A percentile compares a stretch with the other conserved stretches of the same genome.
These are phyloP conservation scores for Acanthamoeba polyphaga DNA, from an alignment of 208 protist species.

Conservation along the genomic window DNA sequence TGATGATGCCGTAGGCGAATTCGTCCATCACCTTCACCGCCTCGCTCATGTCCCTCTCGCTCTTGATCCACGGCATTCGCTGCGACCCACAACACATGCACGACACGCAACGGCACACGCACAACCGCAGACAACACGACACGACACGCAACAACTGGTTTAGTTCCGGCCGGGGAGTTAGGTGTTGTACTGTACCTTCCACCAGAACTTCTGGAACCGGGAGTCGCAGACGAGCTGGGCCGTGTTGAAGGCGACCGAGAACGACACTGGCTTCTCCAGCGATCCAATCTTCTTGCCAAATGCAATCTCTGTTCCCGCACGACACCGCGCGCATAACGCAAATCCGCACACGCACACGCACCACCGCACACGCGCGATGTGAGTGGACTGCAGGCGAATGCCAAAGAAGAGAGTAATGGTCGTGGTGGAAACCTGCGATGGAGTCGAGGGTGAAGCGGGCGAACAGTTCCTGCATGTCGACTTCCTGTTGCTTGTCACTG, in stretches of 20 bases:
- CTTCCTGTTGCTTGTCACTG: background rate
- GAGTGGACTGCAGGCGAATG: background rate
- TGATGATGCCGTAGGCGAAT: slow-evolving; percentile 61
- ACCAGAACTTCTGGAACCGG: slow-evolving; percentile 58
- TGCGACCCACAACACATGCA: background rate
- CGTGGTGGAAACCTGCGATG: slow-evolving; percentile 5
- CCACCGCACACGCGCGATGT: background rate
- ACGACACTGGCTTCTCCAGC: background rate
- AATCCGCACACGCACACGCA: background rate
- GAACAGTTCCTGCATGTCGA: slow-evolving; percentile 68
- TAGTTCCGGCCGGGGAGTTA: too few relatives aligned
- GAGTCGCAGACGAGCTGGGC: slow-evolving; percentile 2
- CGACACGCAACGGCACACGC: background rate
- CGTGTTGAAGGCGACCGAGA: slow-evolving; percentile 72
- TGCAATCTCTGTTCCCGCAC: slow-evolving; percentile 24
- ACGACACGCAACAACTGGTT: background rate
- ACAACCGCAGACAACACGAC: background rate
- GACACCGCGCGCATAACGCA: background rate
- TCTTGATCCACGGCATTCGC: slow-evolving; percentile 38
- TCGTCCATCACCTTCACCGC: slow-evolving; percentile 34
- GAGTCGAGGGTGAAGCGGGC: slow-evolving; percentile 70
- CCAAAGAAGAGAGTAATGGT: background rate
- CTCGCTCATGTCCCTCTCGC: background rate
- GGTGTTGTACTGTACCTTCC: background rate
- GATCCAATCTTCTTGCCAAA: slow-evolving; percentile 71